Evolutionary conservation across 1,284 basidiomycete genomes (phyloP).

Genomic region (Pisolithus thermaeus): DNA sequence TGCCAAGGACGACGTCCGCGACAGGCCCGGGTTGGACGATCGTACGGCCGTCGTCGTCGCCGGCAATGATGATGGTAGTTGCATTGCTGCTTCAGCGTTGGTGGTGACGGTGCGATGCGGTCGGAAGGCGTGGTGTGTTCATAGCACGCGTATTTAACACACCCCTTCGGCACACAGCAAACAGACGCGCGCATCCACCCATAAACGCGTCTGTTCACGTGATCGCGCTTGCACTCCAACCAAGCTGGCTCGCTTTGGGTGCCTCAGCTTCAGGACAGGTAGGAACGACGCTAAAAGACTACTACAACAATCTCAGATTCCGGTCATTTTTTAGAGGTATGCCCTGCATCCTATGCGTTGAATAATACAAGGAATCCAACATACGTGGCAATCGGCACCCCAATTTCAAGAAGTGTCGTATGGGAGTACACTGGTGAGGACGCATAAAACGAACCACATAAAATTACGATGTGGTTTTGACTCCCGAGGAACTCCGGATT

Average conservation of each 20-base stretch:
- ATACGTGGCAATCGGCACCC: too few species aligned
- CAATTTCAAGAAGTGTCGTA: too few species aligned
- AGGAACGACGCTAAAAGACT: too few species aligned
- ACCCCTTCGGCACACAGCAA: constrained; percentile 12
- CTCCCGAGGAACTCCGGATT: too few species aligned
- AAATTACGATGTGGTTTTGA: too few species aligned
- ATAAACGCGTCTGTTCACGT: constrained; percentile 23
- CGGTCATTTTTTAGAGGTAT: too few species aligned
- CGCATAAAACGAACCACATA: too few species aligned
- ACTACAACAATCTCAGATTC: too few species aligned
- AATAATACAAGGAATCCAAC: too few species aligned
- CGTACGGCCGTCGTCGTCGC: constrained; percentile 14
- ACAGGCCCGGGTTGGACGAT: constrained; percentile 24
- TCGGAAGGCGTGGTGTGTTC: neutral
- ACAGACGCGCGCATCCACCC: constrained; percentile 20
- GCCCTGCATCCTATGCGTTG: too few species aligned
- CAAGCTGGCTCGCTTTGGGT: neutral
- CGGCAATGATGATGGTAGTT: constrained; percentile 4
- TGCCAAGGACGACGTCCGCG: constrained; percentile 42
- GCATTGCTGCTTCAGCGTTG: neutral
- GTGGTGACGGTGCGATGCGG: neutral
- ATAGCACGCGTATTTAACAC: constrained; percentile 21
- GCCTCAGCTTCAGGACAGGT: too few species aligned
- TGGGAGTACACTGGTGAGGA: too few species aligned
- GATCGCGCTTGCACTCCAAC: constrained; percentile 15